Conservation (phyloP, 1,284 basidiomycete genomes). For the Rhodotorula sp. region DNA sequence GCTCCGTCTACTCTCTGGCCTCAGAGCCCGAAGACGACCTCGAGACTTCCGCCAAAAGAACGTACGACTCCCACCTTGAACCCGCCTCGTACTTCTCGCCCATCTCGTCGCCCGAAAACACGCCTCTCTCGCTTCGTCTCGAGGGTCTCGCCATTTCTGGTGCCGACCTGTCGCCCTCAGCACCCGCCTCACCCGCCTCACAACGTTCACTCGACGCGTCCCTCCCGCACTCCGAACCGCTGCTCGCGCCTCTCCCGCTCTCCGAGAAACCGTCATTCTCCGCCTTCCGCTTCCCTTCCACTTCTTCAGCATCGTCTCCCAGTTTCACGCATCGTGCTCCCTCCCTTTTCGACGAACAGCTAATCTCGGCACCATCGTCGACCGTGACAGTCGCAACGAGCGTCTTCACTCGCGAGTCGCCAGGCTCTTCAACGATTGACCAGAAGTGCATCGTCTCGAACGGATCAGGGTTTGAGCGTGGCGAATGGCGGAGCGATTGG, state of each 20-base stretch:
- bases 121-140: neutral
- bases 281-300: neutral
- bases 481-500: neutral
- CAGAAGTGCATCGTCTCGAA: neutral
- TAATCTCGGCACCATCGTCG: neutral
- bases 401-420: neutral
- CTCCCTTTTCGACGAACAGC: neutral
- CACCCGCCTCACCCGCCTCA: neutral
- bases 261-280: conserved; percentile 2
- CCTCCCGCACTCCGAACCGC: neutral
- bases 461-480: neutral
- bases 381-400: neutral
- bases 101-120: conserved; percentile 5
- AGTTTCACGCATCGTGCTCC: neutral
- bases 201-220: neutral
- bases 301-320: neutral
- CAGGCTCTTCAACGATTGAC: neutral
- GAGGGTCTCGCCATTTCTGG: conserved; percentile 10
- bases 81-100: conserved; percentile 18
- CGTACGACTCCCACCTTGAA: neutral
- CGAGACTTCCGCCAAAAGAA: neutral
- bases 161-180: neutral
- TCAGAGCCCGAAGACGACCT: neutral
- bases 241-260: neutral
- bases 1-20: conserved; percentile 17